These are phyloP conservation scores for Stachybotrys elegans DNA, from an alignment of 2,329 filamentous ascomycete species.

Conservation along the genomic window DNA sequence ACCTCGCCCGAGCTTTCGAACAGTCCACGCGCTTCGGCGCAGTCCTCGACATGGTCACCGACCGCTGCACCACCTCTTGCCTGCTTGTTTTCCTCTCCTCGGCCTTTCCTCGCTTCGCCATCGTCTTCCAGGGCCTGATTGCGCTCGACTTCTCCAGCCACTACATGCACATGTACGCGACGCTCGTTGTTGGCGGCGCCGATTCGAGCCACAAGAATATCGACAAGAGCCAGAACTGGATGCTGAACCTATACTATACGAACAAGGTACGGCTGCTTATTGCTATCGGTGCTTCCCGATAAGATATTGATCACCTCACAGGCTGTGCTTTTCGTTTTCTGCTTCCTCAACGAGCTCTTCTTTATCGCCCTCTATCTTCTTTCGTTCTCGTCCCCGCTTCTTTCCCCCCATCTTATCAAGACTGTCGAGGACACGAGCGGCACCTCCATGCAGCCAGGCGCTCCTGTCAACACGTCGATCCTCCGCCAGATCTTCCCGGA, in stretches of 20 bases:
- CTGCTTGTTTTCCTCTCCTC: constrained; percentile 91
- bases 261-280: constrained; percentile 68
- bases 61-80: constrained; percentile 94
- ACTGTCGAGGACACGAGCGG: constrained; percentile 49
- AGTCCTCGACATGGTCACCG: constrained; percentile 98
- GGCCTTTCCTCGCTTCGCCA: constrained; percentile 89
- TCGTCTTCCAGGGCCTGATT: constrained; percentile 91
- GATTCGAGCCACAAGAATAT: constrained; percentile 89
- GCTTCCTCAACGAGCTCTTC: constrained; percentile 88
- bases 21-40: constrained; percentile 95
- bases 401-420: constrained; percentile 78
- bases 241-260: constrained; percentile 93
- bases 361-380: constrained; percentile 98
- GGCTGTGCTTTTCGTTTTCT: constrained; percentile 88
- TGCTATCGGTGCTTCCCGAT: constrained; percentile 6
- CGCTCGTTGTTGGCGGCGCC: constrained; percentile 77
- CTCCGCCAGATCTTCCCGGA: constrained; percentile 76
- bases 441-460: constrained; percentile 57
- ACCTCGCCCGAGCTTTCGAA: constrained; percentile 73
- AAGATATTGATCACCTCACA: too few relatives aligned
- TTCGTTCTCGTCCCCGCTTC: constrained; percentile 86
- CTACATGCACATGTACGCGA: constrained; percentile 99
- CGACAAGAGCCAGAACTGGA: constrained; percentile 78
- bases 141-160: constrained; percentile 90
- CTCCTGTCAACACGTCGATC: constrained; percentile 63